Base-by-base conservation (phyloP, 2,329 filamentous ascomycete species). In the Colletotrichum liaoningense region DNA sequence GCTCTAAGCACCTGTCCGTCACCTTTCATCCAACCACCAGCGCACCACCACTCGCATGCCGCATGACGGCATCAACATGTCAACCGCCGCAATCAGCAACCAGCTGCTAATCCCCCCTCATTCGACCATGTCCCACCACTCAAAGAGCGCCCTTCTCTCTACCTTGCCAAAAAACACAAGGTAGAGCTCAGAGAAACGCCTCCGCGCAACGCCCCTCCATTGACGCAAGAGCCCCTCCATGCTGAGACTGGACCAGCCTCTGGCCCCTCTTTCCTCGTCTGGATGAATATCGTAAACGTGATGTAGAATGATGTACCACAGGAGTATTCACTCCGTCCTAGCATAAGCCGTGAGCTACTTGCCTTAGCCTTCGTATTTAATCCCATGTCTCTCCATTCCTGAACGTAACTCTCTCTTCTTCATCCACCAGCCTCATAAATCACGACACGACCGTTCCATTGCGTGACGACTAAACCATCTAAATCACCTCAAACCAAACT, bases 31-130 rank as follows among this genome's bases (percentile, higher is more conserved):
- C 33, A 19, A 42, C 33, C 33, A 35, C 33, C 33, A 35, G 33
- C 33, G 33, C 33, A 28, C 19, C 58, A 22, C 35, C 54, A 55
- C 67, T 28, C 42, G 38, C 16, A 49, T 49, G 28, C 58, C 52
- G 54, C 33, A 74, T 74, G 72, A 74, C 72, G 72, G 69, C 72
- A 74, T 74, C 63, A 68, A 28, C 67, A 74, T 72, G 69, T 74
- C 72, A 74, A 74, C 24, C 52, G 42, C 68, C 42, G 71, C 71
- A 71, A 68, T 38, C 72, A 72, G 63, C 57, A 22, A 26, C 12
- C 24, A 12, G 24, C 54, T 30, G 49, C 52, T 26, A 38, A 57
- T 57, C 52, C 7, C 42, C 46, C 30, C 22, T 5, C n/a, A 19
- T 55, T 5, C 5, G 24, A 58, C 12, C 16, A 35, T 62, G 56